These are phyloP conservation scores for Eimeria necatrix DNA, from an alignment of 169 alveolate genomes.

Conservation along the genomic window DNA sequence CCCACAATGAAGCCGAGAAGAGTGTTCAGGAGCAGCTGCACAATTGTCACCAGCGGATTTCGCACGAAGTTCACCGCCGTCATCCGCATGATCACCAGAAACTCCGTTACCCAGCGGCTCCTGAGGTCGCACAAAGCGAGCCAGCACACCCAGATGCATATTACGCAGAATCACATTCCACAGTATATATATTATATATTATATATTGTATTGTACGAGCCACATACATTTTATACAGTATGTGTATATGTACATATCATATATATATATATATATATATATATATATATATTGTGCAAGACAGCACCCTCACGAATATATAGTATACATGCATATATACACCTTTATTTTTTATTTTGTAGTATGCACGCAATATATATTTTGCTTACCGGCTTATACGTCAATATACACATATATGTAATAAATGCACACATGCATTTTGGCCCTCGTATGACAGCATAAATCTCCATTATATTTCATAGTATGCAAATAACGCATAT, in stretches of 20 bases:
- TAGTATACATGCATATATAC: background rate
- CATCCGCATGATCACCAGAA: slow-evolving; percentile 28
- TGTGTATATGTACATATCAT: background rate
- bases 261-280: too few relatives aligned
- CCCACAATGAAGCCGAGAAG: slow-evolving; percentile 31
- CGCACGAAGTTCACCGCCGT: background rate
- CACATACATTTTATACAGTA: background rate
- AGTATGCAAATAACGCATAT: too few relatives aligned
- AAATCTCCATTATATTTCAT: too few relatives aligned
- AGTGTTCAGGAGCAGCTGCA: slow-evolving; percentile 24
- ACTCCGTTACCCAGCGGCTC: slow-evolving; percentile 9
- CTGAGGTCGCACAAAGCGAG: background rate
- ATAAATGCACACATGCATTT: too few relatives aligned
- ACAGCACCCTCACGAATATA: too few relatives aligned
- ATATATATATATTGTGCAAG: too few relatives aligned
- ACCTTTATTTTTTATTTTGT: too few relatives aligned
- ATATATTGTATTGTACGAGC: background rate
- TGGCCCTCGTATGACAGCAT: too few relatives aligned
- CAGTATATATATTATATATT: too few relatives aligned
- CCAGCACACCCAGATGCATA: background rate
- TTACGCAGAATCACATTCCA: background rate
- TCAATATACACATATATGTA: too few relatives aligned
- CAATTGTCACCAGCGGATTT: slow-evolving; percentile 31
- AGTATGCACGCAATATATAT: background rate
- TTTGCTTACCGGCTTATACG: too few relatives aligned